A percentile compares a stretch with the other conserved stretches of the same genome.
Evolutionary conservation across 352 stramenopile genomes (phyloP).

Genomic region (Globisporangium rhizosaccharum): DNA sequence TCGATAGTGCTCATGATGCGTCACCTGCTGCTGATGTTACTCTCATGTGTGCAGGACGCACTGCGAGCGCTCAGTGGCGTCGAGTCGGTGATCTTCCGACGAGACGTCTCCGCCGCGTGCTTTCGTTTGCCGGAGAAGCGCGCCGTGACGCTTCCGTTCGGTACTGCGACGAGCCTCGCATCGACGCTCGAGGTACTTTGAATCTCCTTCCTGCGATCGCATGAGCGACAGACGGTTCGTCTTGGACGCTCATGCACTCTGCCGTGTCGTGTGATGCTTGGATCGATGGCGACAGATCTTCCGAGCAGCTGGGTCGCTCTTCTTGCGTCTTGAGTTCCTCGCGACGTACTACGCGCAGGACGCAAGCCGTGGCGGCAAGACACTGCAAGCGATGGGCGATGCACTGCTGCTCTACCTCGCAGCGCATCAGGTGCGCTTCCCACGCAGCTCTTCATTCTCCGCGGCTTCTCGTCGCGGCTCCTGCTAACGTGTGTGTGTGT

Average conservation of each 20-base stretch:
- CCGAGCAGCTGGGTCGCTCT: conserved; percentile 37
- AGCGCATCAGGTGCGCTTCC: conserved; percentile 33
- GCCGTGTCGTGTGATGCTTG: neutral
- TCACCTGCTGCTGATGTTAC: neutral
- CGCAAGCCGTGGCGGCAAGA: conserved; percentile 51
- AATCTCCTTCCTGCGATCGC: neutral
- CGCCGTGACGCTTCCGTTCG: conserved; percentile 35
- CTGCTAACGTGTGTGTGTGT: neutral
- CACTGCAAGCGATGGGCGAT: conserved; percentile 50
- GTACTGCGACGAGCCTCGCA: conserved; percentile 30
- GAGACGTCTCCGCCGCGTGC: conserved; percentile 26
- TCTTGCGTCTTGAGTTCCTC: conserved; percentile 61
- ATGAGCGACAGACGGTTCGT: neutral
- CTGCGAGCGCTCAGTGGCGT: conserved; percentile 59
- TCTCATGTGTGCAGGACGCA: conserved; percentile 32
- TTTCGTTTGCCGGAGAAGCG: conserved; percentile 43
- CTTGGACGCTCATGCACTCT: neutral
- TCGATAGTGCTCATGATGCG: neutral
- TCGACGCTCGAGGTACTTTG: conserved; percentile 37
- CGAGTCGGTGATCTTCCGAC: conserved; percentile 51
- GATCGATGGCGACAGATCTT: conserved; percentile 26
- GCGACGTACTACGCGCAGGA: conserved; percentile 63
- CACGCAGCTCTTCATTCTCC: neutral
- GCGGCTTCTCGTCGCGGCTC: neutral
- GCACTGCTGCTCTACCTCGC: conserved; percentile 46